Base-by-base conservation (phyloP, 2,329 filamentous ascomycete species). In the Aspergillus sp. region DNA sequence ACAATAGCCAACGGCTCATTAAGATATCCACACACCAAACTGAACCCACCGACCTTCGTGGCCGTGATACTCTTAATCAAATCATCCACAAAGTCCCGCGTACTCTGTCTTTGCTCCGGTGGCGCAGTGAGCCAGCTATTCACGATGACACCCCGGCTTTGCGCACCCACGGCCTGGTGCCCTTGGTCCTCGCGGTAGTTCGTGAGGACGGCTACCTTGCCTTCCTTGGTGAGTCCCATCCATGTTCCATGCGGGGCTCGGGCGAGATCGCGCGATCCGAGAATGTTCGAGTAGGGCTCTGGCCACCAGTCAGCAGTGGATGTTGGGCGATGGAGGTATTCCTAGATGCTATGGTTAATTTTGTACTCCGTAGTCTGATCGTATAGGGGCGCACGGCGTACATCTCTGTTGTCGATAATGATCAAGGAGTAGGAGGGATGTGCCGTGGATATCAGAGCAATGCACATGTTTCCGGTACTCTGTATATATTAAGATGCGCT, bases 381-480 rank as follows among this genome's bases (percentile, higher is more conserved):
- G 19, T 19, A 34, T 4, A 35, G 7, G 41, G 34, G 19, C n/a
- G 12, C 27, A 33, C 32, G 29, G 43, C 59, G 44, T 57, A 65
- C 83, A 64, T 86, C 83, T 50, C 83, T 77, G 63, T 86, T 86
- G 68, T 85, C 79, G 57, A 85, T 68, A 50, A 82, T 68, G 55
- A 86, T 81, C 48, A 86, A 73, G 38, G 82, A 75, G 65, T 86
- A 87, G 51, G 76, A 73, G 7, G 83, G 83, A 59, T 87, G 83
- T 42, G 80, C 73, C 27, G 82, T 86, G 19, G 82, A 83, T 43
- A 85, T 65, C 40, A 87, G 71, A 38, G 78, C 79, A 66, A 87
- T 86, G 63, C 83, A 87, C 83, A 86, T 86, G 5, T 38, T 47
- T 45, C 1, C 1, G 19, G 19, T 19, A 38, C 3, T 4, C 27